A percentile compares a stretch with the other conserved stretches of the same genome.
These are phyloP conservation scores for Globisporangium rhizosaccharum DNA, from an alignment of 352 stramenopile species.

Conservation along the genomic window DNA sequence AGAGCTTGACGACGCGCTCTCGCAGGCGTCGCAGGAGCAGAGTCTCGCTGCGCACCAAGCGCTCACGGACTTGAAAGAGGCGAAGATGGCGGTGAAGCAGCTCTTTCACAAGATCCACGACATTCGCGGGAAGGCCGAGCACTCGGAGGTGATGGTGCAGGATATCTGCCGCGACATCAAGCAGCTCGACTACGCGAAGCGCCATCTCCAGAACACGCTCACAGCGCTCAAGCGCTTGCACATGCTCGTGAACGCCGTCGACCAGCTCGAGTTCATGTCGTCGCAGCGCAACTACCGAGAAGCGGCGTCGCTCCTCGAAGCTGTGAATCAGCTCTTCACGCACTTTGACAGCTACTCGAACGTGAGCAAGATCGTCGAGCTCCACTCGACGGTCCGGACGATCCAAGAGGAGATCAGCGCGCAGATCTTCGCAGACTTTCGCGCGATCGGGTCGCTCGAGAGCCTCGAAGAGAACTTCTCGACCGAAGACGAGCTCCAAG, in stretches of 20 bases:
- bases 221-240: constrained; percentile 96
- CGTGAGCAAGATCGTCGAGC: constrained; percentile 91
- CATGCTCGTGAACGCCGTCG: constrained; percentile 97
- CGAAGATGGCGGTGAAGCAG: constrained; percentile 80
- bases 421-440: constrained; percentile 90
- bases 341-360: constrained; percentile 96
- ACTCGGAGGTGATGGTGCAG: constrained; percentile 95
- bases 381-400: constrained; percentile 87
- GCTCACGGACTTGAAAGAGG: constrained; percentile 79
- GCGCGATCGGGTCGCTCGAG: constrained; percentile 71
- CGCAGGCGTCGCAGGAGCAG: constrained; percentile 73
- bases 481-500: constrained; percentile 53
- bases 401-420: constrained; percentile 86
- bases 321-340: constrained; percentile 92
- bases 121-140: constrained; percentile 92
- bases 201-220: constrained; percentile 93
- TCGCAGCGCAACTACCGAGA: constrained; percentile 91
- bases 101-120: constrained; percentile 91
- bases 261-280: constrained; percentile 85
- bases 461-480: constrained; percentile 71
- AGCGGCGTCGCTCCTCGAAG: constrained; percentile 95
- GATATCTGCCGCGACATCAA: constrained; percentile 99
- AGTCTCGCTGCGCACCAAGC: constrained; percentile 68
- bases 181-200: constrained; percentile 97
- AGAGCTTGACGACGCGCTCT: constrained; percentile 77